Base-by-base conservation (phyloP, 1,284 basidiomycete genomes). In the Fomitiporia mediterranea region DNA sequence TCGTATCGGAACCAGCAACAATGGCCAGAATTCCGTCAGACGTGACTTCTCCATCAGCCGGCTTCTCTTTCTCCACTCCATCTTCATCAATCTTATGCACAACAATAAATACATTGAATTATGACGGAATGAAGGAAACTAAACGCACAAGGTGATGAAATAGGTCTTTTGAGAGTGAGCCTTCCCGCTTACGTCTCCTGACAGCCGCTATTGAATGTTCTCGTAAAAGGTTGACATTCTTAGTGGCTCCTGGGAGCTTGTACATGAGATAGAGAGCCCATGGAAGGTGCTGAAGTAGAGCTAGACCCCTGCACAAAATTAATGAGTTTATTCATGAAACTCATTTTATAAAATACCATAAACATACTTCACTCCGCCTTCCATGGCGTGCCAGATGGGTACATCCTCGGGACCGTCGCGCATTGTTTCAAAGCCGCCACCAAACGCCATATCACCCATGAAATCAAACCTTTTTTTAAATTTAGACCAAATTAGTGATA, bases 371-470 rank as follows among this genome's bases (percentile, higher is more conserved):
- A 63, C 4, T 11, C 58, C 55, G 21, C 42, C 48, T 37, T 64
- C 61, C n/a, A 68, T 56, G 0, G 53, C 17, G n/a, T 53, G 34
- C 55, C 53, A 60, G 9, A 61, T 43, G n/a, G 55, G 57, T 15
- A 55, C 57, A 17, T 55, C 51, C 49, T 68, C 66, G 8, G 34
- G 35, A 23, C 64, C 61, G 19, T 61, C 61, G 13, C 60, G 58
- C 63, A 69, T 67, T 5, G 68, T 48, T 48, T 68, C 64, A 17
- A 65, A 63, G n/a, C 65, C 66, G 35, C 63, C 59, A 28, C 66
- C 66, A 54, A 70, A 71, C 39, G 63, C 68, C 63, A 74, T 69
- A 58, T 71, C 70, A 23, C 70, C 69, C 70, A 72, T 72, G 51
- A 73, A 68, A 57, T 74, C 74, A 53, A 69, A 69, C 6, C 71